phyloP scores from a whole-genome alignment of 495 filamentous ascomycete genomes.

The Symbiotaphrina buchneri region DNA sequence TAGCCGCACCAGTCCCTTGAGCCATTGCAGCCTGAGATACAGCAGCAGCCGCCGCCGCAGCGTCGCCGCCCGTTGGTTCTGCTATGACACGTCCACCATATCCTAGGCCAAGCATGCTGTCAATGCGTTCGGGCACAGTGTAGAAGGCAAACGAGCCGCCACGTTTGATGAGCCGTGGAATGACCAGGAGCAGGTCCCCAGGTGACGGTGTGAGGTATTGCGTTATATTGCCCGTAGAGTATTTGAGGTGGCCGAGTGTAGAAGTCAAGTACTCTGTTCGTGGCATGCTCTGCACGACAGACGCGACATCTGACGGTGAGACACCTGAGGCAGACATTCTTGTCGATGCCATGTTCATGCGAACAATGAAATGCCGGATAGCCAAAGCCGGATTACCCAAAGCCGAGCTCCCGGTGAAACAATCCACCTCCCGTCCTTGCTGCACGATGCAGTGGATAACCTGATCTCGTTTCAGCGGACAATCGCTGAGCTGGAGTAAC shows the following conservation, averaged over 20 bases:
- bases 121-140: constrained; percentile 36
- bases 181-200: constrained; percentile 30
- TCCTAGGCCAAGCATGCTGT: constrained; percentile 24
- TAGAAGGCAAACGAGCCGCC: constrained; percentile 32
- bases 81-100: constrained; percentile 36
- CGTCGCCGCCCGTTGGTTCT: constrained; percentile 21
- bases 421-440: too few species aligned
- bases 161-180: constrained; percentile 39
- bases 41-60: constrained; percentile 13
- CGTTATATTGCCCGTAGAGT: constrained; percentile 7
- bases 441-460: too few species aligned
- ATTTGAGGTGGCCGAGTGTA: constrained; percentile 3
- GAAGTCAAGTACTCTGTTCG: too few species aligned
- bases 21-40: constrained; percentile 5
- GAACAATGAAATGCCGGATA: too few species aligned
- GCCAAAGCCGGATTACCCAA: too few species aligned
- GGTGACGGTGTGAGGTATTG: constrained; percentile 10
- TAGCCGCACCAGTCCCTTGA: constrained; percentile 2
- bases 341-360: too few species aligned
- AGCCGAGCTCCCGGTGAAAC: too few species aligned
- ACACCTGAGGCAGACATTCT: too few species aligned
- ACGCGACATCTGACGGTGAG: too few species aligned
- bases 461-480: too few species aligned
- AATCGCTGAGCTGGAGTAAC: too few species aligned
- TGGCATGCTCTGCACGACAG: too few species aligned